phyloP scores from a whole-genome alignment of 2,329 filamentous ascomycete genomes.

The Aspergillus jensenii region DNA sequence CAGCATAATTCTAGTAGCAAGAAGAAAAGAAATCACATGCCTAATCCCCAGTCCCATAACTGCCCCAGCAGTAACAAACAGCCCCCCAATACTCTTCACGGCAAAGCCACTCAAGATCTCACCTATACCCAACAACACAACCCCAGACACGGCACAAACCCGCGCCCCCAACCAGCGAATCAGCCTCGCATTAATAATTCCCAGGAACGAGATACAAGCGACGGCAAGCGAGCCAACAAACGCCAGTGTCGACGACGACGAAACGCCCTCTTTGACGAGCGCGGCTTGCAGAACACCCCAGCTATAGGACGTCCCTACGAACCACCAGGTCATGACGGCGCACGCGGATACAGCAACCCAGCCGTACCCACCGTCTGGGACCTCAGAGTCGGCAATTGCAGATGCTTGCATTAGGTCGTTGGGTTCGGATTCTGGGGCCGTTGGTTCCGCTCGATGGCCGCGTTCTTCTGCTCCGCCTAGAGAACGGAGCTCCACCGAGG shows the following conservation, averaged over 20 bases:
- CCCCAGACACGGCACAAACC: conserved; percentile 48
- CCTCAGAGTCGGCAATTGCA: conserved; percentile 45
- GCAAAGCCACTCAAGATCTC: conserved; percentile 51
- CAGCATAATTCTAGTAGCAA: background rate
- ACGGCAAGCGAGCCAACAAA: conserved; percentile 59
- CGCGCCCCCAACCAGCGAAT: conserved; percentile 53
- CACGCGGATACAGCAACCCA: conserved; percentile 51
- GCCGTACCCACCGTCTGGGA: conserved; percentile 30
- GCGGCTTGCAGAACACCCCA: conserved; percentile 63
- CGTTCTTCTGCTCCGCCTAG: background rate
- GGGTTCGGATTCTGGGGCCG: background rate
- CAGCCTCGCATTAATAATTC: conserved; percentile 53
- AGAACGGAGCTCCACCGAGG: background rate
- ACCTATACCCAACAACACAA: conserved; percentile 52
- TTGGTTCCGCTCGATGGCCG: background rate
- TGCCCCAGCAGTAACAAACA: conserved; percentile 53
- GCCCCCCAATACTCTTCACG: conserved; percentile 44
- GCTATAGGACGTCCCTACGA: conserved; percentile 56
- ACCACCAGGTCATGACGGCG: conserved; percentile 56
- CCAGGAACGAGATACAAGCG: conserved; percentile 53
- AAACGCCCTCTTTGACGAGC: conserved; percentile 50
- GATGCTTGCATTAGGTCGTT: conserved; percentile 46
- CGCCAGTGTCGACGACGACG: conserved; percentile 53
- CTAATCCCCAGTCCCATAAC: conserved; percentile 48
- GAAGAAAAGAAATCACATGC: conserved; percentile 16